These are phyloP conservation scores for Gnaphalium uliginosum DNA, from an alignment of 129 eudicot genomes.

Conservation along the genomic window DNA sequence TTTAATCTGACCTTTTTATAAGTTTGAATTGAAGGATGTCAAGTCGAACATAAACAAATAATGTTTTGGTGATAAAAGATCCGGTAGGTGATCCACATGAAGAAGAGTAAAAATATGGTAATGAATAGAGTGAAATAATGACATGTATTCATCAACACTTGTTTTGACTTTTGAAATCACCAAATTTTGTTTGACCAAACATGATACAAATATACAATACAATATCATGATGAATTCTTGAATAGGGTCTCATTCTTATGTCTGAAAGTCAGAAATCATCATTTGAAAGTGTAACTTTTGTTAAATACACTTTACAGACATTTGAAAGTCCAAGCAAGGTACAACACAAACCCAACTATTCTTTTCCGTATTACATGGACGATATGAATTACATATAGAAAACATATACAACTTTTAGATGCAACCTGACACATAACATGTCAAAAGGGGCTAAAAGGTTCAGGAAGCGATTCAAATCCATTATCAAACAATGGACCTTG, in stretches of 20 bases:
- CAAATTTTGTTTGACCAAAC: not conserved
- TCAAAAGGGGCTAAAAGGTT: constrained; percentile 4
- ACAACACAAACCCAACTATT: not conserved
- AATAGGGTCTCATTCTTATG: too few relatives aligned
- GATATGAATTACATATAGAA: not conserved
- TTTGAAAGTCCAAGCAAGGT: not conserved
- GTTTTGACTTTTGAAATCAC: not conserved
- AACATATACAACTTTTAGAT: not conserved
- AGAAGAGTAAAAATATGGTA: not conserved
- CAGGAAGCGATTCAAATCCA: constrained; percentile 23
- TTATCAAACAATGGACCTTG: constrained; percentile 64
- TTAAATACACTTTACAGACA: not conserved
- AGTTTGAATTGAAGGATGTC: not conserved
- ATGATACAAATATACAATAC: not conserved
- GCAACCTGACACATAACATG: not conserved
- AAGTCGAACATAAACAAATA: not conserved
- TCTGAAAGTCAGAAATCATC: too few relatives aligned
- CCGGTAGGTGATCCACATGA: not conserved
- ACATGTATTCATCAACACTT: constrained; percentile 1
- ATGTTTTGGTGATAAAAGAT: not conserved
- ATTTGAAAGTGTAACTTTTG: too few relatives aligned
- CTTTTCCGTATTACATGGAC: not conserved
- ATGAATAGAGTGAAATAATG: not conserved
- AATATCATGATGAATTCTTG: not conserved
- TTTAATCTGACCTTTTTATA: too few relatives aligned